phyloP scores from a whole-genome alignment of 257 asterid species.

The Ehretia macrophylla region DNA sequence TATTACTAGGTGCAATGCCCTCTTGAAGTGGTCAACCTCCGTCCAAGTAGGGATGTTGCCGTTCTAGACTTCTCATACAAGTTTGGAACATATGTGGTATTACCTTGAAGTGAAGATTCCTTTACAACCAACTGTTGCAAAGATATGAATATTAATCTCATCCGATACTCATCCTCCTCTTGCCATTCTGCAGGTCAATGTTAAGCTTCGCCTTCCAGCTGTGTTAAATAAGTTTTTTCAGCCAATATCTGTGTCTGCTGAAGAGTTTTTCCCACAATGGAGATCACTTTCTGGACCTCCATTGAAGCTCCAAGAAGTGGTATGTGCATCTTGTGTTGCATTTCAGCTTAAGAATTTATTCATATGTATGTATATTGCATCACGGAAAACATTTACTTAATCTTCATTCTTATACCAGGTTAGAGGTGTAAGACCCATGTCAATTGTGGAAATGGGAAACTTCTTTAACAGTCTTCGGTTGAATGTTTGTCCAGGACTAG shows the following conservation, averaged over 20 bases:
- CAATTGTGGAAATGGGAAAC: conserved; percentile 75
- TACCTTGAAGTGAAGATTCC: neutral
- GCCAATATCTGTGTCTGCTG: conserved; percentile 71
- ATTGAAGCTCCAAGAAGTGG: conserved; percentile 94
- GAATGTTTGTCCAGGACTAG: conserved; percentile 86
- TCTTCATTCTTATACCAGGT: conserved; percentile 47
- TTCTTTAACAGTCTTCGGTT: conserved; percentile 60
- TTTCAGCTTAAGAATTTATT: neutral
- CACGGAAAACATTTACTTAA: neutral
- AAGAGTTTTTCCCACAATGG: conserved; percentile 95
- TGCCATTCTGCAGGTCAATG: conserved; percentile 29
- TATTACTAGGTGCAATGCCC: conserved; percentile 83
- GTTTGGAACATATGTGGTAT: conserved; percentile 70
- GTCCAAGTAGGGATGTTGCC: conserved; percentile 88
- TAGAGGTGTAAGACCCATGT: conserved; percentile 86
- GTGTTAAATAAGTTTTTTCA: conserved; percentile 79
- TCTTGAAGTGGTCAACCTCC: conserved; percentile 76
- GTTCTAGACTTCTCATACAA: conserved; percentile 86
- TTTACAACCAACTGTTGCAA: neutral
- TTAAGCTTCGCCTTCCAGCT: conserved; percentile 85
- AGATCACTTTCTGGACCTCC: conserved; percentile 98
- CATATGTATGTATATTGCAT: neutral
- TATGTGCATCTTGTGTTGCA: conserved; percentile 32
- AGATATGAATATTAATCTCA: neutral
- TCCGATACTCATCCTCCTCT: neutral